Conservation (phyloP, 371 early-diverging fungal species). For the Choanephora cucurbitarum region DNA sequence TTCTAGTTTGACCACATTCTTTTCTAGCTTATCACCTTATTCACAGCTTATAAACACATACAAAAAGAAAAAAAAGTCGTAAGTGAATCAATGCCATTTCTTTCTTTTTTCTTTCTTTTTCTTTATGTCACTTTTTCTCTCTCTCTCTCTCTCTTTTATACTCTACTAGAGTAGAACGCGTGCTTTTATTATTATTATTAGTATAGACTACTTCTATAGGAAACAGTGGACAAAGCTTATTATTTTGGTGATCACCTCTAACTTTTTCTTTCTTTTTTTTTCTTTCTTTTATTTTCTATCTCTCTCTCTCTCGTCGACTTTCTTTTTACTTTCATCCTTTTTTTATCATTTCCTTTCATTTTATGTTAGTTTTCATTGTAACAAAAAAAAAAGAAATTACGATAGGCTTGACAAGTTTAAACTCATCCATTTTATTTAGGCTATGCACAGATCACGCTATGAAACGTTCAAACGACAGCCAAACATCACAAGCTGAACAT, state of each 20-base stretch:
- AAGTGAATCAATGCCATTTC: too few relatives aligned
- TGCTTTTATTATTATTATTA: too few relatives aligned
- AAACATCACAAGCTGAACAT: not conserved
- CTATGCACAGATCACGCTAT: not conserved
- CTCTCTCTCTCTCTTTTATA: too few relatives aligned
- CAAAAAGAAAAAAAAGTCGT: too few relatives aligned
- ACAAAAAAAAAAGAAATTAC: not conserved
- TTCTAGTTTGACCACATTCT: too few relatives aligned
- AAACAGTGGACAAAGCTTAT: too few relatives aligned
- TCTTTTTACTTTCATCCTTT: not conserved
- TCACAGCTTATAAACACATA: too few relatives aligned
- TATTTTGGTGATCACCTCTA: not conserved
- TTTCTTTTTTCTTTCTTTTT: too few relatives aligned
- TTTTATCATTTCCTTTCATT: slow-evolving; percentile 5
- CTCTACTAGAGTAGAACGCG: not conserved
- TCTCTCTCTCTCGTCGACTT: not conserved
- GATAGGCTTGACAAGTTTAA: not conserved
- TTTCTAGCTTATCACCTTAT: too few relatives aligned
- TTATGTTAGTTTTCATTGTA: not conserved
- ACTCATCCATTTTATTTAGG: slow-evolving; percentile 2
- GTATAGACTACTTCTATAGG: too few relatives aligned
- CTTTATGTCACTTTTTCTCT: too few relatives aligned
- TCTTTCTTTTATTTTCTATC: not conserved
- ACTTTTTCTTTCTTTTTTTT: not conserved
- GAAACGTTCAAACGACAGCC: slow-evolving; percentile 22